Base-by-base conservation (phyloP, 192 early-diverging fungal species). In the Dispira simplex region DNA sequence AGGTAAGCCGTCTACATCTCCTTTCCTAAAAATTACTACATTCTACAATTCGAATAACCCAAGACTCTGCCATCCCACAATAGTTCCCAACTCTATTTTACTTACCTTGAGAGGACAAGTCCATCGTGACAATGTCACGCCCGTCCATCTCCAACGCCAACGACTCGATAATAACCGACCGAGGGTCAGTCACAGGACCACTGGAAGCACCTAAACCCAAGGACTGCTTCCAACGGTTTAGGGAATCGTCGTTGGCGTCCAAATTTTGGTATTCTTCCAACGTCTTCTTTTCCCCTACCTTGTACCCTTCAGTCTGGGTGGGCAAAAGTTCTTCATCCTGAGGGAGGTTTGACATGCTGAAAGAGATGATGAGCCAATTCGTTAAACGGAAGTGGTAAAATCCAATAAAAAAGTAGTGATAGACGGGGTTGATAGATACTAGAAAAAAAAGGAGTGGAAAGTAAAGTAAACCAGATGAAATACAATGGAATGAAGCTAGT, bases 211-310 rank as follows among this genome's bases (percentile, higher is more conserved):
- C 70, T 45, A 99, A 73, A 39, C 96, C 96, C 51, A 99, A 83
- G 20, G 90, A 91, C 64, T 84, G 85, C 80, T 99, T 99, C 96
- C 96, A 99, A 75, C 92, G 94, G 62, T 80, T 76, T 39, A 99
- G 81, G n/a, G 92, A 91, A 71, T 93, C 91, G 76, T 96, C 95
- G 64, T 79, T 72, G 58, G 90, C 84, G 68, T 97, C 96, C 56
- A 98, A 80, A 44, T 81, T 69, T 64, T 88, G 73, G 68, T 91
- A 86, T 72, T 98, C 92, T 20, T 79, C 76, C 11, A 91, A 67
- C 11, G 88, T 85, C 82, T 97, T 98, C 81, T 95, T 98, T 66
- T 87, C 85, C 32, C 90, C 86, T 51, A 84, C 83, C 77, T 88
- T 93, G 82, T 95, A 98, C 46, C 91, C 90, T 60, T 85, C 76